phyloP scores from a whole-genome alignment of 2,329 filamentous ascomycete species.

The Diaporthe vexans region DNA sequence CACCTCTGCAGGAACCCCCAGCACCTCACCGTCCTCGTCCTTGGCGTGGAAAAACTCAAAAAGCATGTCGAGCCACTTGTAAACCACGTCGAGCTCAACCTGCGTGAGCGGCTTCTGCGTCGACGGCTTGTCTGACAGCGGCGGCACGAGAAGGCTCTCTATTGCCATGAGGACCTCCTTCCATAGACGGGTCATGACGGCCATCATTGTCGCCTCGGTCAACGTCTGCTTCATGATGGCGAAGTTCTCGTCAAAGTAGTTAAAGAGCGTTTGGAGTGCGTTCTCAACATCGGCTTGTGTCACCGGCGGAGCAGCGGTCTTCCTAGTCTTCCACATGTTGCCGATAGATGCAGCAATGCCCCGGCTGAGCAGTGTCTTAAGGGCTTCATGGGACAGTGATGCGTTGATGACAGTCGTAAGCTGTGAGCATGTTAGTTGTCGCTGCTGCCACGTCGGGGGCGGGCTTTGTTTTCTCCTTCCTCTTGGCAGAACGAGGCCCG shows the following conservation, averaged over 20 bases:
- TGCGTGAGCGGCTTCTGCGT: slow-evolving; percentile 85
- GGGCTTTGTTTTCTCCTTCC: too few species aligned
- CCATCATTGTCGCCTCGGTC: slow-evolving; percentile 95
- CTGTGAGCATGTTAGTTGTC: slow-evolving; percentile 56
- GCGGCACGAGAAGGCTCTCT: slow-evolving; percentile 90
- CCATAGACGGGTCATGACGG: slow-evolving; percentile 98
- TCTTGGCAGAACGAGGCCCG: too few species aligned
- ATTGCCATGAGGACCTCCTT: slow-evolving; percentile 96
- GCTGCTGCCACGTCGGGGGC: background rate
- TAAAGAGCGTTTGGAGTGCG: slow-evolving; percentile 86
- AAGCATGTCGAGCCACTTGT: slow-evolving; percentile 91
- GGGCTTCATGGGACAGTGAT: slow-evolving; percentile 85
- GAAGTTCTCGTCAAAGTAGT: slow-evolving; percentile 98
- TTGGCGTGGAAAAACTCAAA: slow-evolving; percentile 96
- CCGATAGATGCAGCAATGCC: slow-evolving; percentile 80
- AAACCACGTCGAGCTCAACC: slow-evolving; percentile 94
- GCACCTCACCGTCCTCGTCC: slow-evolving; percentile 84
- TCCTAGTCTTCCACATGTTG: slow-evolving; percentile 74
- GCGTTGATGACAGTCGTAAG: slow-evolving; percentile 93
- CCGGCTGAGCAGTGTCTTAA: slow-evolving; percentile 80
- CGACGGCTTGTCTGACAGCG: slow-evolving; percentile 94
- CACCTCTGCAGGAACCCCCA: slow-evolving; percentile 91
- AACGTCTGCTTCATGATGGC: slow-evolving; percentile 98
- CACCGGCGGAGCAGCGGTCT: slow-evolving; percentile 68
- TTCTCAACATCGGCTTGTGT: slow-evolving; percentile 83